These are phyloP conservation scores for Penstemon newberryi DNA, from an alignment of 257 asterid species.

Conservation along the genomic window DNA sequence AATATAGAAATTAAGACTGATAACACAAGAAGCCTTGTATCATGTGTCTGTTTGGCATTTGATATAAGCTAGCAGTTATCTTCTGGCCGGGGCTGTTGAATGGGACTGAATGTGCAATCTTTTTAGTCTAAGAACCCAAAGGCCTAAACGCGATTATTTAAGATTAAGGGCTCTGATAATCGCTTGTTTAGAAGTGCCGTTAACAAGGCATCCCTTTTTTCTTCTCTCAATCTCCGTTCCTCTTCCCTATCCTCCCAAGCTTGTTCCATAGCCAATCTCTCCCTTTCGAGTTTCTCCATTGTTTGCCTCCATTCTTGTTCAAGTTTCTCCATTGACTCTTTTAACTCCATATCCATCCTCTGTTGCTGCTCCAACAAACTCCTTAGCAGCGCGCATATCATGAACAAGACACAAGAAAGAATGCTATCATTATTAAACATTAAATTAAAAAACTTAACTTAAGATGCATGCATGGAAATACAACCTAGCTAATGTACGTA, in stretches of 20 bases:
- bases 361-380: constrained; percentile 58
- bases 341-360: constrained; percentile 64
- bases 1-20: no score
- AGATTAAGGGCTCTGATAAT: constrained; percentile 28
- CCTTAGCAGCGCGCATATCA: constrained; percentile 36
- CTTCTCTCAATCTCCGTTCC: constrained; percentile 56
- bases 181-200: constrained; percentile 55
- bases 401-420: constrained; percentile 23
- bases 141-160: background rate
- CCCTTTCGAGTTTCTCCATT: constrained; percentile 68
- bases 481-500: no score
- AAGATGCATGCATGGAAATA: no score
- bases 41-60: no score
- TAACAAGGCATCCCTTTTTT: constrained; percentile 67
- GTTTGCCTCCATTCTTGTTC: constrained; percentile 64
- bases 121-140: no score
- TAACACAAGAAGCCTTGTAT: no score
- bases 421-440: constrained; percentile 15
- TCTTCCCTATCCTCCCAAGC: constrained; percentile 71
- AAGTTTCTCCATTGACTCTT: constrained; percentile 54
- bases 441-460: no score
- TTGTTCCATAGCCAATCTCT: constrained; percentile 55
- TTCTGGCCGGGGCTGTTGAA: no score
- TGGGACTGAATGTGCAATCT: no score
- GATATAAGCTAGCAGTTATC: no score